A percentile compares a stretch with the other conserved stretches of the same genome.
These are phyloP conservation scores for Zychaea mexicana DNA, from an alignment of 371 early-diverging fungal genomes.

Conservation along the genomic window DNA sequence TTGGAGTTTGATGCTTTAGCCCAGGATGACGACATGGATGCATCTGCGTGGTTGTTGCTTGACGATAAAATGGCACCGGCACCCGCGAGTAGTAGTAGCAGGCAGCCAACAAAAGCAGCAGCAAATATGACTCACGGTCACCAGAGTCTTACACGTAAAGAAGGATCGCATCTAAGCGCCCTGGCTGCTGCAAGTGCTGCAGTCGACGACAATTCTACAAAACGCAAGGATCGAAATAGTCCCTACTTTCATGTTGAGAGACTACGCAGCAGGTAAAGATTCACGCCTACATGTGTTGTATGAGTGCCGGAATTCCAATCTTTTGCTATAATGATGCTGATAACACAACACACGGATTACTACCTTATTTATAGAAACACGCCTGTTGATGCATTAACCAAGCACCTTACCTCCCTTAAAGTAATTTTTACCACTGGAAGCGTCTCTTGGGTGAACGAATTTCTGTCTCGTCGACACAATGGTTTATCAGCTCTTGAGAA, in stretches of 20 bases:
- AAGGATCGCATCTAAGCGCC: slow-evolving; percentile 27
- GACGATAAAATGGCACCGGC: slow-evolving; percentile 29
- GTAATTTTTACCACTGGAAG: slow-evolving; percentile 52
- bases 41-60: slow-evolving; percentile 40
- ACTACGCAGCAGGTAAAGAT: slow-evolving; percentile 43
- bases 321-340: no score
- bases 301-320: no score
- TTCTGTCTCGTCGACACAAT: slow-evolving; percentile 51
- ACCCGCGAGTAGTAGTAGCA: not conserved
- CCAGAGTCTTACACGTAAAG: slow-evolving; percentile 39
- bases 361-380: slow-evolving; percentile 34
- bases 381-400: slow-evolving; percentile 42
- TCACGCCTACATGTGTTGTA: no score
- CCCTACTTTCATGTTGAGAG: slow-evolving; percentile 49
- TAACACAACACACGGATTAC: no score
- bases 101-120: not conserved
- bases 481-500: slow-evolving; percentile 56
- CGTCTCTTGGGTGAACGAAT: slow-evolving; percentile 61
- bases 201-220: slow-evolving; percentile 11
- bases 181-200: slow-evolving; percentile 10
- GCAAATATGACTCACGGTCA: slow-evolving; percentile 1
- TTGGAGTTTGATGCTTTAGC: slow-evolving; percentile 52
- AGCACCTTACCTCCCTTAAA: slow-evolving; percentile 55
- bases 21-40: slow-evolving; percentile 29
- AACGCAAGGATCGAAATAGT: slow-evolving; percentile 34